A percentile compares a stretch with the other conserved stretches of the same genome.
phyloP scores from a whole-genome alignment of 805 yeast genomes.

The Myxozyma vanderwaltii region DNA sequence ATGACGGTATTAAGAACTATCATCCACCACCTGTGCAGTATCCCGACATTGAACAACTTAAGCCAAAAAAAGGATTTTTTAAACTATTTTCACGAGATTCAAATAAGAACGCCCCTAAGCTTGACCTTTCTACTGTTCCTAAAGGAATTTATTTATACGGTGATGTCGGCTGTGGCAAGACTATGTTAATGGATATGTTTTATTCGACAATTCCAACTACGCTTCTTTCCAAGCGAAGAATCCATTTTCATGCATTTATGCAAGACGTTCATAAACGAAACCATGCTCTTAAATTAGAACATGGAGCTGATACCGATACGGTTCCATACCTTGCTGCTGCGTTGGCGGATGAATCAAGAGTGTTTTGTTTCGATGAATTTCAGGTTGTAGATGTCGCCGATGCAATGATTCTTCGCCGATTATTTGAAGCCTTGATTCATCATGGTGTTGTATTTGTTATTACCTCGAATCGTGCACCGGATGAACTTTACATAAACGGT shows the following conservation, averaged over 20 bases:
- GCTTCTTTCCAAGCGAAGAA: constrained; percentile 73
- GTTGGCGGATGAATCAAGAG: constrained; percentile 71
- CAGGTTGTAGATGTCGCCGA: constrained; percentile 99
- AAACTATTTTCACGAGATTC: constrained; percentile 18
- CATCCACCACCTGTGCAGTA: constrained; percentile 60
- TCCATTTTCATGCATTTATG: constrained; percentile 98
- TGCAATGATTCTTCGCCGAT: constrained; percentile 88
- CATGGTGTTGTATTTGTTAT: constrained; percentile 88
- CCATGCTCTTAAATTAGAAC: constrained; percentile 68
- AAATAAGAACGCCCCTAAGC: constrained; percentile 21
- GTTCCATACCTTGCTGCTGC: constrained; percentile 83
- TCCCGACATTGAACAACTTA: constrained; percentile 56
- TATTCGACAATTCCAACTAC: constrained; percentile 73
- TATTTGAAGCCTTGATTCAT: constrained; percentile 58
- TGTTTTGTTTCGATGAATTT: constrained; percentile 93
- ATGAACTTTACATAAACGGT: constrained; percentile 89
- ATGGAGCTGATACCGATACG: constrained; percentile 75
- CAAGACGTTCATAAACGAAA: constrained; percentile 86
- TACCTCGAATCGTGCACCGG: constrained; percentile 94
- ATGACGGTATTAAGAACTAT: constrained; percentile 56
- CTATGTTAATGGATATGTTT: constrained; percentile 96
- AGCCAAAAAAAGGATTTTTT: constrained; percentile 51
- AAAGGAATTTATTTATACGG: constrained; percentile 91
- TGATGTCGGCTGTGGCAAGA: constrained; percentile 98
- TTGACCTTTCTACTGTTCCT: constrained; percentile 46